Evolutionary conservation across 352 stramenopile genomes (phyloP).

Genomic region (Globisporangium paroecandrum): DNA sequence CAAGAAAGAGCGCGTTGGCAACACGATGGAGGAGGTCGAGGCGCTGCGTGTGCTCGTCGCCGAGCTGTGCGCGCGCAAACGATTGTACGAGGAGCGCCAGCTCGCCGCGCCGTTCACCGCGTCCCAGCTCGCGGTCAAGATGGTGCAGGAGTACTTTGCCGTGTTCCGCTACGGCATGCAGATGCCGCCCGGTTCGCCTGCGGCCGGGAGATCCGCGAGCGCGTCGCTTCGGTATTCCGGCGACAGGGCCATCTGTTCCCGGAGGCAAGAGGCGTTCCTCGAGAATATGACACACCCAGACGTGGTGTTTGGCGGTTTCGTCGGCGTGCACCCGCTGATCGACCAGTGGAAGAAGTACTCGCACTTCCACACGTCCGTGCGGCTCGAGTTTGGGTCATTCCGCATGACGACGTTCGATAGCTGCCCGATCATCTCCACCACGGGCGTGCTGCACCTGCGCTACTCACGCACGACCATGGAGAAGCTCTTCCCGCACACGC

Average conservation of each 20-base stretch:
- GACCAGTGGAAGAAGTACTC: conserved; percentile 30
- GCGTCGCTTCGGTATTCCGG: not conserved
- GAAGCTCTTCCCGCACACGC: conserved; percentile 40
- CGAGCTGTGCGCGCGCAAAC: conserved; percentile 20
- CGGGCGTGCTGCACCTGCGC: conserved; percentile 35
- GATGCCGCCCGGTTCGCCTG: not conserved
- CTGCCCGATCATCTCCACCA: conserved; percentile 23
- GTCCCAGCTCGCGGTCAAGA: conserved; percentile 20
- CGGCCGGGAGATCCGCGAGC: not conserved
- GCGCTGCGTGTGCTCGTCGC: conserved; percentile 24
- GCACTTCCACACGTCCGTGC: conserved; percentile 29
- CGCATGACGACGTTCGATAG: conserved; percentile 22
- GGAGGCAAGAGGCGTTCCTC: conserved; percentile 29
- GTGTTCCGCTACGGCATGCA: conserved; percentile 33
- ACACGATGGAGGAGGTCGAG: conserved; percentile 6
- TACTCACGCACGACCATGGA: conserved; percentile 49
- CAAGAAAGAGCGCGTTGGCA: conserved; percentile 13
- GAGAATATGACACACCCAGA: conserved; percentile 23
- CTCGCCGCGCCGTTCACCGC: conserved; percentile 17
- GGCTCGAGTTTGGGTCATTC: conserved; percentile 23
- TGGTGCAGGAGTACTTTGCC: conserved; percentile 37
- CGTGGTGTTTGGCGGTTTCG: conserved; percentile 20
- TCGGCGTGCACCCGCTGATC: conserved; percentile 22
- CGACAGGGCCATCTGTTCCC: not conserved
- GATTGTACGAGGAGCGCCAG: conserved; percentile 18